phyloP scores from a whole-genome alignment of 2,329 filamentous ascomycete species.

The Chrysoporthe deuterocubensis region DNA sequence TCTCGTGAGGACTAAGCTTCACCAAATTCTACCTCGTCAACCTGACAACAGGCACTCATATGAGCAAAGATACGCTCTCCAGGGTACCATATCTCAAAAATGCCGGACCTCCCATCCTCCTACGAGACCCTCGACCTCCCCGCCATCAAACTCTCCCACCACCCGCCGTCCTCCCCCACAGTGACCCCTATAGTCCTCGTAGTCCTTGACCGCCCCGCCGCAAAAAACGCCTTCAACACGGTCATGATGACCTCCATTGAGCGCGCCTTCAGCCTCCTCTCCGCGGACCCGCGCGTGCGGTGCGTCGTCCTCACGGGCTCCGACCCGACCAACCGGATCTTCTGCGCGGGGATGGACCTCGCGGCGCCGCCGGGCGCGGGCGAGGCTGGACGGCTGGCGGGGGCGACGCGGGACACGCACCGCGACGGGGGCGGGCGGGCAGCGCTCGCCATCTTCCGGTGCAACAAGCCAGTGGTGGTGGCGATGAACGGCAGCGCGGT shows the following conservation, averaged over 20 bases:
- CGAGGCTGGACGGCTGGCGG: conserved; percentile 9
- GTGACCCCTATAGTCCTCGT: conserved; percentile 67
- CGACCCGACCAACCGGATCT: conserved; percentile 52
- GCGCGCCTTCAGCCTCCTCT: conserved; percentile 54
- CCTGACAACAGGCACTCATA: background rate
- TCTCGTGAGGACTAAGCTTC: background rate
- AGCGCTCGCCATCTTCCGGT: conserved; percentile 58
- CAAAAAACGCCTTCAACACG: conserved; percentile 72
- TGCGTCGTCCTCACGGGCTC: conserved; percentile 59
- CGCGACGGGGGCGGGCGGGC: conserved; percentile 58
- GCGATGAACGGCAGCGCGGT: conserved; percentile 64
- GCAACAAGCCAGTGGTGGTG: conserved; percentile 61
- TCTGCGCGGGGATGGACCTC: conserved; percentile 64
- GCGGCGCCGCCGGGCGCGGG: conserved; percentile 37
- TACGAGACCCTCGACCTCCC: conserved; percentile 49
- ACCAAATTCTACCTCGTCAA: background rate
- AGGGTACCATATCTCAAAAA: background rate
- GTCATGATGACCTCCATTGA: conserved; percentile 66
- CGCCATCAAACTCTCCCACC: conserved; percentile 52
- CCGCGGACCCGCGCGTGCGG: conserved; percentile 57
- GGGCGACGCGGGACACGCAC: conserved; percentile 39
- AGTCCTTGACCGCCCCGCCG: conserved; percentile 63
- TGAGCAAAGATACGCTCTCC: no score
- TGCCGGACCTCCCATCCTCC: conserved; percentile 35
- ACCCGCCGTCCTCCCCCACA: conserved; percentile 53